Evolutionary conservation across 495 filamentous ascomycete genomes (phyloP).

Genomic region (Penicillium riverlandense): DNA sequence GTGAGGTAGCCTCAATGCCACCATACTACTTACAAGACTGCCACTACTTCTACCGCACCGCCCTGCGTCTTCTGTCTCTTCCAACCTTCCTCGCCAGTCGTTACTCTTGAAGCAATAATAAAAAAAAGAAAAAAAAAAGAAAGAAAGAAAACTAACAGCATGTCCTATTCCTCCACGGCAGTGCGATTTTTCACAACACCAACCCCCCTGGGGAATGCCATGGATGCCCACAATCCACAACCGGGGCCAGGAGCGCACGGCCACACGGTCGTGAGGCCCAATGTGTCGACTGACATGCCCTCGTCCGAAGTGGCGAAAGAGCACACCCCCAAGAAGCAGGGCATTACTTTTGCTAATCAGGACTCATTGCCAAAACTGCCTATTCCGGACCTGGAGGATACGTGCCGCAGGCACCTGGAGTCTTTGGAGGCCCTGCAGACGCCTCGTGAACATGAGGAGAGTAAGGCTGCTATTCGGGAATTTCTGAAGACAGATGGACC

Average conservation of each 20-base stretch:
- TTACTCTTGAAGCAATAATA: slow-evolving; percentile 47
- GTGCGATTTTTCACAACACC: slow-evolving; percentile 54
- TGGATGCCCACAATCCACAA: slow-evolving; percentile 17
- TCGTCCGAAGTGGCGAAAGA: slow-evolving; percentile 6
- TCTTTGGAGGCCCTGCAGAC: slow-evolving; percentile 79
- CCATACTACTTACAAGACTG: slow-evolving; percentile 79
- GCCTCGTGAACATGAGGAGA: slow-evolving; percentile 75
- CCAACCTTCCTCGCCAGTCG: slow-evolving; percentile 66
- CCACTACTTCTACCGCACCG: slow-evolving; percentile 87
- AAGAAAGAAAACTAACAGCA: slow-evolving; percentile 30
- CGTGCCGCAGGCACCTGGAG: slow-evolving; percentile 71
- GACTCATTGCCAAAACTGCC: slow-evolving; percentile 87
- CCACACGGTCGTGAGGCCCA: slow-evolving; percentile 18
- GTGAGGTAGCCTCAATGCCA: slow-evolving; percentile 55
- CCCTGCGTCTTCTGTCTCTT: slow-evolving; percentile 74
- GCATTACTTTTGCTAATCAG: slow-evolving; percentile 80
- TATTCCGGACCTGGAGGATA: slow-evolving; percentile 83
- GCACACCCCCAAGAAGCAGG: slow-evolving; percentile 19
- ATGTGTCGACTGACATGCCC: slow-evolving; percentile 9
- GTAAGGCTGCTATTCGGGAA: slow-evolving; percentile 70
- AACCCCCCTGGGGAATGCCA: slow-evolving; percentile 50
- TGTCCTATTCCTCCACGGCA: slow-evolving; percentile 41
- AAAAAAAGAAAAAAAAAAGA: too few species aligned
- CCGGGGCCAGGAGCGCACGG: slow-evolving; percentile 34
- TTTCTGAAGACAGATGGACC: slow-evolving; percentile 82